Evolutionary conservation across 2,329 filamentous ascomycete genomes (phyloP), one percentile per base, ranked within the genome.

Genomic region (Fusarium gaditjirri): DNA sequence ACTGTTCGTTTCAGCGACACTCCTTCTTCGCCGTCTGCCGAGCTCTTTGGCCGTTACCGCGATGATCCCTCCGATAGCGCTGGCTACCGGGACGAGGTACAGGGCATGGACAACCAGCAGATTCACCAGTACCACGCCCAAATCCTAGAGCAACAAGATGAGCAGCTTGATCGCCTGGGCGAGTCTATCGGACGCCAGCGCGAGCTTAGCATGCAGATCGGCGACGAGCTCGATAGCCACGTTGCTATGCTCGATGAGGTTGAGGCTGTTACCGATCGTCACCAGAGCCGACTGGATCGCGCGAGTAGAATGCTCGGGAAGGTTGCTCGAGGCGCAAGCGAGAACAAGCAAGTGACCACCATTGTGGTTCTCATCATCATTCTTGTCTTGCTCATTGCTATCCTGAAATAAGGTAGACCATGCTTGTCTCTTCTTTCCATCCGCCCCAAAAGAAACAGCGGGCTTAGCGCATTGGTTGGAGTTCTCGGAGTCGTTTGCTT

Each of bases 181-280:
- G 89, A 91, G 77, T 94, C 90, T 64, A 98, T 99, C 75, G 89
- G 93, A 8, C 90, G 96, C 42, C 96, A 98, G 84, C 88, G 97
- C 54, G 94, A 98, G 84, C 86, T 99, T 69, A 95, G 92, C 79
- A 97, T 98, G 84, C 94, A 96, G 84, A 98, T 99, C 77, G 95
- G 96, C 35, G 93, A 98, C 80, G 96, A 99, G 86, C 87, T 99
- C 39, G 96, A 98, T 76, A 92, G 91, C 75, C 96, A 99, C 78
- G 93, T 97, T 41, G 87, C 92, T 75, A 86, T 99, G 86, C 86
- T 99, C 35, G 95, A 98, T 80, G 95, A 97, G 77, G 90, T 97
- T 47, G 96, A 98, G 78, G 88, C 88, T 47, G 88, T 92, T 25
- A 93, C 95, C 12, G 94, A 97, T 80, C 86, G 95, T 64, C 95